phyloP scores from a whole-genome alignment of 2,329 filamentous ascomycete species.

The Colletotrichum chlorophyti region DNA sequence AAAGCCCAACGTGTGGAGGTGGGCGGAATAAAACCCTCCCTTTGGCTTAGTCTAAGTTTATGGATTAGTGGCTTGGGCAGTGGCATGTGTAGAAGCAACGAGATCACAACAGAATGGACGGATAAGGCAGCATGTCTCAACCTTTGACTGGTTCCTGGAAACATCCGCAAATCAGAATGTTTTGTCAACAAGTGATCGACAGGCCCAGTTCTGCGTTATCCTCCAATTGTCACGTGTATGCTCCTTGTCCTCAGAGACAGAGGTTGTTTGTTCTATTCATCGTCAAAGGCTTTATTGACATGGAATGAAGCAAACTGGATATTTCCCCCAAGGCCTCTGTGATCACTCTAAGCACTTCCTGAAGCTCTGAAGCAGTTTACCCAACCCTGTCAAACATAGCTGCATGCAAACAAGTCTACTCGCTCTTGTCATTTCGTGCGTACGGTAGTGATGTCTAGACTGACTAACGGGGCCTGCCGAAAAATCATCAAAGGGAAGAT shows the following conservation, averaged over 20 bases:
- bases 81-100: background rate
- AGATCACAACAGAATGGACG: background rate
- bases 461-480: conserved; percentile 1
- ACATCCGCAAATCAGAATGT: background rate
- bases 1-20: conserved; percentile 45
- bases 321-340: too few relatives aligned
- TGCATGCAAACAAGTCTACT: conserved; percentile 1
- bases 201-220: background rate
- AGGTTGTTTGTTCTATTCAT: too few relatives aligned
- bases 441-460: background rate
- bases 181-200: background rate
- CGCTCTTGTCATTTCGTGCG: conserved; percentile 9
- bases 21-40: background rate
- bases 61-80: background rate
- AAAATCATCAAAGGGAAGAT: background rate
- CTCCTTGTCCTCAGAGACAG: too few relatives aligned
- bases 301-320: too few relatives aligned
- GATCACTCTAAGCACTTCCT: too few relatives aligned
- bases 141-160: background rate
- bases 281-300: too few relatives aligned
- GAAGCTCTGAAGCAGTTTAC: too few relatives aligned
- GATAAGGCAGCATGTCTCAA: background rate
- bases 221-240: too few relatives aligned
- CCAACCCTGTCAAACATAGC: background rate
- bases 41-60: conserved; percentile 3